Evolutionary conservation across 2,329 filamentous ascomycete genomes (phyloP).

Genomic region (Monilinia vaccinii-corymbosi): DNA sequence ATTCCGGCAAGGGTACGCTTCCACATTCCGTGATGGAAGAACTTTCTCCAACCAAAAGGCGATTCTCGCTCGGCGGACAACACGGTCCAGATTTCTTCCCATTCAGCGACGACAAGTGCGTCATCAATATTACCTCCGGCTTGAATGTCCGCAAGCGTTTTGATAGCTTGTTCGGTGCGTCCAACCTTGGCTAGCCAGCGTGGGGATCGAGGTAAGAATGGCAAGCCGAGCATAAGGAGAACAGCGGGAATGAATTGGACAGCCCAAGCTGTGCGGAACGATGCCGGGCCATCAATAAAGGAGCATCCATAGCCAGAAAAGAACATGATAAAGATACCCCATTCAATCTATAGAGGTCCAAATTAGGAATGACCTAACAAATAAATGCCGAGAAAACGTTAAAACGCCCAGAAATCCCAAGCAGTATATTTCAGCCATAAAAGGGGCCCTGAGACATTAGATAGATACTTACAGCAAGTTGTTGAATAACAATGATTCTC

Average conservation of each 20-base stretch:
- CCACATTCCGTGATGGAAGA: conserved; percentile 46
- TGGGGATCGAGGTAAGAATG: conserved; percentile 40
- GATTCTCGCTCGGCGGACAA: conserved; percentile 26
- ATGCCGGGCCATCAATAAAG: conserved; percentile 35
- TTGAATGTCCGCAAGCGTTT: conserved; percentile 47
- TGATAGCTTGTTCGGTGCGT: conserved; percentile 35
- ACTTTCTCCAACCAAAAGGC: conserved; percentile 30
- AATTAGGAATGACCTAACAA: background rate
- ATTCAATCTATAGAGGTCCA: conserved; percentile 44
- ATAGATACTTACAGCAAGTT: conserved; percentile 32
- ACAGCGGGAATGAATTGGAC: conserved; percentile 38
- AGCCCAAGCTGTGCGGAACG: conserved; percentile 44
- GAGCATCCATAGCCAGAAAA: conserved; percentile 41
- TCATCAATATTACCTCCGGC: conserved; percentile 44
- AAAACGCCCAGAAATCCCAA: background rate
- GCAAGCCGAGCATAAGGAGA: conserved; percentile 35
- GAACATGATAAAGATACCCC: conserved; percentile 56
- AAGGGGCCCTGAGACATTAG: background rate
- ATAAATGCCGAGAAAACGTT: background rate
- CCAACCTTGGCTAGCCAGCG: conserved; percentile 43
- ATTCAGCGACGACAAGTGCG: conserved; percentile 45
- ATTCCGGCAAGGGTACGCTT: conserved; percentile 32
- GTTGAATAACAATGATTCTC: conserved; percentile 58
- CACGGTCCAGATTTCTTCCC: conserved; percentile 41
- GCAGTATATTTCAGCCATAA: background rate